These are phyloP conservation scores for Nakazawaea ambrosiae DNA, from an alignment of 805 yeast genomes.

Conservation along the genomic window DNA sequence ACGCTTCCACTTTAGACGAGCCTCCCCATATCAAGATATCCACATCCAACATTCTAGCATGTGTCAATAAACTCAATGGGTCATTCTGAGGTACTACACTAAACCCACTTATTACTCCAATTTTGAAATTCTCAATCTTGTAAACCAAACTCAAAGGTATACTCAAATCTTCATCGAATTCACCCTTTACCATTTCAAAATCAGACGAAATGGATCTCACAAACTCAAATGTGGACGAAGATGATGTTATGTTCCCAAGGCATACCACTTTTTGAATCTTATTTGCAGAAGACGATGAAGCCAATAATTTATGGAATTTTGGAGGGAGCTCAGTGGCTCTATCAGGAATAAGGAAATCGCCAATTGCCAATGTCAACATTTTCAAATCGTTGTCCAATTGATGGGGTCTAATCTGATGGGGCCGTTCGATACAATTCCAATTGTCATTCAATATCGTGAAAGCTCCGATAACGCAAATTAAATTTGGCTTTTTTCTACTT, in stretches of 20 bases:
- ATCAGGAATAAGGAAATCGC: constrained; percentile 88
- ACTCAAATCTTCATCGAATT: constrained; percentile 50
- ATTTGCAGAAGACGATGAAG: constrained; percentile 66
- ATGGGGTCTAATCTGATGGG: background rate
- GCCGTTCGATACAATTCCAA: background rate
- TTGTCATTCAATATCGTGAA: too few species aligned
- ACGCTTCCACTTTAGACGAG: constrained; percentile 88
- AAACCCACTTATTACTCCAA: constrained; percentile 84
- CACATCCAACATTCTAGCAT: constrained; percentile 88
- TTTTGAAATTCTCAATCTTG: constrained; percentile 60
- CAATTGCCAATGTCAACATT: constrained; percentile 76
- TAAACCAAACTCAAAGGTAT: constrained; percentile 63
- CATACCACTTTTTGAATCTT: constrained; percentile 82
- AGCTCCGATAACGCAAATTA: background rate
- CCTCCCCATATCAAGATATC: constrained; percentile 93
- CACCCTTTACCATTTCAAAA: constrained; percentile 76
- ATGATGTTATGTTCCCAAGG: constrained; percentile 75
- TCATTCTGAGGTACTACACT: constrained; percentile 81
- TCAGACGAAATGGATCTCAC: constrained; percentile 65
- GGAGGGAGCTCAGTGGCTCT: constrained; percentile 58
- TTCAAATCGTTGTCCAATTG: too few species aligned
- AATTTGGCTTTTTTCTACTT: background rate
- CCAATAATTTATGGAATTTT: constrained; percentile 67
- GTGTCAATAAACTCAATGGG: constrained; percentile 71
- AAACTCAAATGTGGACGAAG: constrained; percentile 55